phyloP scores from a whole-genome alignment of 164 flowering plant genomes.

The Sextonia rubra region DNA sequence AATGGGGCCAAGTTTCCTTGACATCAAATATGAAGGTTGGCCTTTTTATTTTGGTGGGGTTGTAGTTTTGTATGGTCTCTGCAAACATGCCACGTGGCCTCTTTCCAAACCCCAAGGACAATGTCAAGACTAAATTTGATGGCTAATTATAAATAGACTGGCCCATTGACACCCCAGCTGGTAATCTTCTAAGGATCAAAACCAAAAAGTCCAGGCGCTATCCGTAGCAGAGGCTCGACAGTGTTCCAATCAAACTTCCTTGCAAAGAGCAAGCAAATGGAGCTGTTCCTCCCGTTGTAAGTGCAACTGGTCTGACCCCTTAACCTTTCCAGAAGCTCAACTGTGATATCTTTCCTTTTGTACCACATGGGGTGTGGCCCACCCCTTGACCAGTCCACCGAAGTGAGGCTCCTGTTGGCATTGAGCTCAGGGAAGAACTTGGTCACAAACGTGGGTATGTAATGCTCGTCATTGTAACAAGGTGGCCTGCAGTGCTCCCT shows the following conservation, averaged over 20 bases:
- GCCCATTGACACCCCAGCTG: not conserved
- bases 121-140: too few relatives aligned
- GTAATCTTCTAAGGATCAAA: constrained; percentile 15
- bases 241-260: constrained; percentile 55
- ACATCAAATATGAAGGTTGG: too few relatives aligned
- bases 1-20: too few relatives aligned
- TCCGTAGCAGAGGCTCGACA: constrained; percentile 48
- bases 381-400: constrained; percentile 66
- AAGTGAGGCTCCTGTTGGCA: constrained; percentile 51
- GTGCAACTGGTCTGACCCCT: constrained; percentile 33
- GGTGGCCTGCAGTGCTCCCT: constrained; percentile 9
- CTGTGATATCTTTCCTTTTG: constrained; percentile 35
- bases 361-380: constrained; percentile 55
- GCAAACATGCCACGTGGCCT: too few relatives aligned
- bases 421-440: constrained; percentile 29
- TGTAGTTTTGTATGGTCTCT: too few relatives aligned
- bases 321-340: constrained; percentile 40
- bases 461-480: constrained; percentile 47
- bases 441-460: constrained; percentile 57
- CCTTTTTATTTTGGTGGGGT: too few relatives aligned
- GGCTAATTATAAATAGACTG: too few relatives aligned
- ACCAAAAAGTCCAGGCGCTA: constrained; percentile 48
- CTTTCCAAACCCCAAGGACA: too few relatives aligned
- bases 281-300: constrained; percentile 40
- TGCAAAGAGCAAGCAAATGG: constrained; percentile 62